Percentiles rank a stretch among this genome's conserved stretches.
These are phyloP conservation scores for Stramenopiles sp. DNA, from an alignment of 352 stramenopile genomes.

Conservation along the genomic window DNA sequence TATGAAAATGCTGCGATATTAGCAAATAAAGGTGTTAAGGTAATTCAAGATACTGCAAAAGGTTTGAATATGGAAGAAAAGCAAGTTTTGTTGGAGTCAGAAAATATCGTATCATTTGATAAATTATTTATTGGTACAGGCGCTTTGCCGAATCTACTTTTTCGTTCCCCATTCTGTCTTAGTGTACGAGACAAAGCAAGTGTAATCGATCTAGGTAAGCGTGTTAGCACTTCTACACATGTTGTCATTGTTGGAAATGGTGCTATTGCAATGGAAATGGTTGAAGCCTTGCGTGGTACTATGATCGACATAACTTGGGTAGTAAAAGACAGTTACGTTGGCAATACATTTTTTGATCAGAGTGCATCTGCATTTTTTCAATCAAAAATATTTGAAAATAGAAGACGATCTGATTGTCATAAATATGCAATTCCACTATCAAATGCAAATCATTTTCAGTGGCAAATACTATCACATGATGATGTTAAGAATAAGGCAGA, in stretches of 20 bases:
- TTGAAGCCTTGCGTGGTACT: background rate
- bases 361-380: constrained; percentile 9
- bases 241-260: background rate
- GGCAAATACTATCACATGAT: background rate
- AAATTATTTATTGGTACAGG: background rate
- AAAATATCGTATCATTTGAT: background rate
- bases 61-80: background rate
- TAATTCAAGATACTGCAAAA: background rate
- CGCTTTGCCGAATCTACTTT: background rate
- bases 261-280: background rate
- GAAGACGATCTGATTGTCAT: background rate
- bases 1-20: background rate
- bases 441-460: background rate
- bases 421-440: background rate
- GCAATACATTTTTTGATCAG: constrained; percentile 15
- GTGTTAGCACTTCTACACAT: background rate
- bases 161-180: background rate
- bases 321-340: constrained; percentile 10
- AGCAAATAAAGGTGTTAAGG: background rate
- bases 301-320: background rate
- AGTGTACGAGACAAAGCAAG: background rate
- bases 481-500: background rate
- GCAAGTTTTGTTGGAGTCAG: background rate
- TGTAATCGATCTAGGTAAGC: background rate
- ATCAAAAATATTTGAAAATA: background rate